phyloP scores from a whole-genome alignment of 1,284 basidiomycete species.

The Caloboletus firmus region DNA sequence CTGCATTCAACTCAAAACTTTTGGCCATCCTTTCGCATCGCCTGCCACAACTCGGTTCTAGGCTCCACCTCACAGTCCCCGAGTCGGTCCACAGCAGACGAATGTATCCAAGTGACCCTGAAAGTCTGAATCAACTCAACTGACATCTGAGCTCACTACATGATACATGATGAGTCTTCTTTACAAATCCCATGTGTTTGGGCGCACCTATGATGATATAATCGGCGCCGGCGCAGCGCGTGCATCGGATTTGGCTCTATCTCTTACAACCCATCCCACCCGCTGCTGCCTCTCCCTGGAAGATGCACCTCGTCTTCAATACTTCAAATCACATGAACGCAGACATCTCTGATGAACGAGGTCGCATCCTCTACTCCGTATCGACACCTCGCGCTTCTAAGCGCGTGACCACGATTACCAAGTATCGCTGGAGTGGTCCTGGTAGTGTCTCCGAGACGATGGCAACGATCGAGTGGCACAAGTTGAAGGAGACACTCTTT shows the following conservation, averaged over 20 bases:
- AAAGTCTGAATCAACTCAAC: not conserved
- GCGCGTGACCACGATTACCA: conserved; percentile 27
- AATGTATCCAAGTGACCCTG: not conserved
- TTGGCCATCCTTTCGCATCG: not conserved
- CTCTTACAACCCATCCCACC: not conserved
- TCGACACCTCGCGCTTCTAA: conserved; percentile 23
- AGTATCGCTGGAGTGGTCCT: conserved; percentile 27
- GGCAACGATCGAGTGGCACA: conserved; percentile 31
- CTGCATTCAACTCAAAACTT: not conserved
- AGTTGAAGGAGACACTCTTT: conserved; percentile 24
- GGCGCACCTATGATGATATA: not conserved
- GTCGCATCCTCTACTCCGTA: conserved; percentile 25
- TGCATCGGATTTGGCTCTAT: not conserved
- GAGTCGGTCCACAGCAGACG: not conserved
- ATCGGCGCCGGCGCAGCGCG: not conserved
- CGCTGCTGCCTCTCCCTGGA: not conserved
- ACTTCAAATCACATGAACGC: conserved; percentile 24
- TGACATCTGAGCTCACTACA: conserved; percentile 12
- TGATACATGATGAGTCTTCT: conserved; percentile 3
- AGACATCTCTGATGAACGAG: conserved; percentile 21
- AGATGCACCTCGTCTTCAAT: conserved; percentile 28
- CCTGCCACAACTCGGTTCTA: not conserved
- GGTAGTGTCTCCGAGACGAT: conserved; percentile 29
- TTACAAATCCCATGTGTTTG: not conserved
- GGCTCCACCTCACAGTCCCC: not conserved